A percentile compares a stretch with the other conserved stretches of the same genome.
Conservation (phyloP, 352 stramenopile genomes). For the Pythium scleroteichum region DNA sequence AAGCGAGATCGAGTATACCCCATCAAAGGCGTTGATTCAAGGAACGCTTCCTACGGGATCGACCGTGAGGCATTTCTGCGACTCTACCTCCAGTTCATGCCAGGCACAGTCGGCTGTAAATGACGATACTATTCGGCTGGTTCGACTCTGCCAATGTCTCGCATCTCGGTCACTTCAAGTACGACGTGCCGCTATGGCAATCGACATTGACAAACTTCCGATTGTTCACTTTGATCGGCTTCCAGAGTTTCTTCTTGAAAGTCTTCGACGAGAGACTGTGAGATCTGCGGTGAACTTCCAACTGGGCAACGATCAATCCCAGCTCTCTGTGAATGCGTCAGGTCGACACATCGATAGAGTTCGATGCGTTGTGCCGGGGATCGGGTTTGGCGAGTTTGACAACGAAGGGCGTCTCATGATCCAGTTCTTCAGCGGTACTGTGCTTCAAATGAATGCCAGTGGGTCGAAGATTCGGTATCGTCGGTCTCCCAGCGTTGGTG, state of each 20-base stretch:
- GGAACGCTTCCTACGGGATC: slow-evolving; percentile 1
- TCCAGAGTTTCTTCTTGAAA: slow-evolving; percentile 43
- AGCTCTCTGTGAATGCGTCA: too few relatives aligned
- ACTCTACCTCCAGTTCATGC: background rate
- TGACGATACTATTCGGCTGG: slow-evolving; percentile 22
- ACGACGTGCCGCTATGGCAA: slow-evolving; percentile 40
- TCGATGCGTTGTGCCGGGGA: slow-evolving; percentile 35
- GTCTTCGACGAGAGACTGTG: slow-evolving; percentile 31
- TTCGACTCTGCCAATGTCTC: slow-evolving; percentile 58
- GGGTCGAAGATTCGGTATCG: slow-evolving; percentile 38
- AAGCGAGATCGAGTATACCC: slow-evolving; percentile 18
- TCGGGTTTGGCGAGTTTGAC: slow-evolving; percentile 47
- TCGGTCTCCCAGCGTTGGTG: slow-evolving; percentile 2
- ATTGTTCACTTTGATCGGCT: slow-evolving; percentile 58
- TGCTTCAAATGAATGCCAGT: slow-evolving; percentile 44
- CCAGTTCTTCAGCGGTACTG: slow-evolving; percentile 45
- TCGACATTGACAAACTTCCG: slow-evolving; percentile 38
- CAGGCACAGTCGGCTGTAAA: background rate
- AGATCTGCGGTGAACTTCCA: slow-evolving; percentile 13
- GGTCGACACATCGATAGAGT: background rate
- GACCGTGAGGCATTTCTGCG: background rate
- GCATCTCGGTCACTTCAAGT: slow-evolving; percentile 51
- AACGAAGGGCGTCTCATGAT: slow-evolving; percentile 41
- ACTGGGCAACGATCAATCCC: slow-evolving; percentile 1
- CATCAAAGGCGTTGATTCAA: slow-evolving; percentile 9